These are phyloP conservation scores for Cadophora sp. DNA, from an alignment of 2,329 filamentous ascomycete genomes.

Conservation along the genomic window DNA sequence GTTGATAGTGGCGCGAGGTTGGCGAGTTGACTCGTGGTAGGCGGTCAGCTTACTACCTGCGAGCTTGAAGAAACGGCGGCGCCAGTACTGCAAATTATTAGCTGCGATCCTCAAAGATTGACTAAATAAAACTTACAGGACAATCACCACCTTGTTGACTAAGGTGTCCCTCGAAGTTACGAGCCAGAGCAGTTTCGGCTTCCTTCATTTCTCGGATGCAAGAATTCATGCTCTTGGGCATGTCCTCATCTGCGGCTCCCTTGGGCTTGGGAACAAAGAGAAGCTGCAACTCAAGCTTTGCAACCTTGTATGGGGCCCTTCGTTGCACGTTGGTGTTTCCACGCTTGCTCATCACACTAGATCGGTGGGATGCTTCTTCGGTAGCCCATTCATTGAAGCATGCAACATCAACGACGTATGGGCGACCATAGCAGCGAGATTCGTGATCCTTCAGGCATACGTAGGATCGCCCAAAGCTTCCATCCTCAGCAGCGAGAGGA, in stretches of 20 bases:
- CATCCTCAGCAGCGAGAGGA: conserved; percentile 85
- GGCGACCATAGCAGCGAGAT: conserved; percentile 83
- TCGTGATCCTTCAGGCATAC: conserved; percentile 95
- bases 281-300: conserved; percentile 91
- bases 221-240: conserved; percentile 99
- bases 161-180: conserved; percentile 85
- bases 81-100: conserved; percentile 80
- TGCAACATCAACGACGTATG: conserved; percentile 85
- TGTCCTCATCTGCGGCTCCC: conserved; percentile 86
- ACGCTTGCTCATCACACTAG: conserved; percentile 94
- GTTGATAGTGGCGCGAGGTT: conserved; percentile 96
- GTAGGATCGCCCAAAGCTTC: conserved; percentile 93
- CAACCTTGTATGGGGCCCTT: conserved; percentile 93
- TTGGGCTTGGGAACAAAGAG: conserved; percentile 94
- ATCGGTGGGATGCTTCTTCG: conserved; percentile 79
- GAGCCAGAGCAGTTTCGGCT: conserved; percentile 79
- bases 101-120: conserved; percentile 31
- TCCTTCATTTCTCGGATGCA: conserved; percentile 93
- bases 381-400: conserved; percentile 99
- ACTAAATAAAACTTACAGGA: conserved; percentile 70
- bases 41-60: conserved; percentile 90
- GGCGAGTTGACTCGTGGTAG: conserved; percentile 93
- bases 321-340: conserved; percentile 73
- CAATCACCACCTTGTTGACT: conserved; percentile 98
- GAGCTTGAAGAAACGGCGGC: conserved; percentile 95